Conservation (phyloP, 2,329 filamentous ascomycete species). For the Hymenoscyphus linearis region DNA sequence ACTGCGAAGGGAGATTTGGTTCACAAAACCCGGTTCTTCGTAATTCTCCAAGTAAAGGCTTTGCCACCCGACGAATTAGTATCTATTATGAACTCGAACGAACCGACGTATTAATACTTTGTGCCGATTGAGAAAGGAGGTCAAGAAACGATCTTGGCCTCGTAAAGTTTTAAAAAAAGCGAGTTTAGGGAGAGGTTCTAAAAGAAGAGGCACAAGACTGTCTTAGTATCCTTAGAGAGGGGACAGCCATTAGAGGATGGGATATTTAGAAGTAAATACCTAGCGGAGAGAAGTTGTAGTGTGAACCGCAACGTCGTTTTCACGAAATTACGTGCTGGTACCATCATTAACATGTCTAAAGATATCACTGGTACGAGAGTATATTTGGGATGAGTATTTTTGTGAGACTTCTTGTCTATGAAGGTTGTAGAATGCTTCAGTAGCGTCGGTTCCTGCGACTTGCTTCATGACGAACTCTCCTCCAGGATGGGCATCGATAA, state of each 20-base stretch:
- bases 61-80: not conserved
- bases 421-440: slow-evolving; percentile 82
- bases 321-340: slow-evolving; percentile 13
- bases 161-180: not conserved
- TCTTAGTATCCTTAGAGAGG: not conserved
- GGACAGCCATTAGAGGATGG: slow-evolving; percentile 4
- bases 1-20: too few relatives aligned
- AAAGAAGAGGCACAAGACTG: not conserved
- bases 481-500: slow-evolving; percentile 79
- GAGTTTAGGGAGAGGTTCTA: not conserved
- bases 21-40: not conserved
- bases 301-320: slow-evolving; percentile 8
- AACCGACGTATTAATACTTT: slow-evolving; percentile 5
- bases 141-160: not conserved
- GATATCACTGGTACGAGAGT: not conserved
- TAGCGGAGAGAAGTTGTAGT: slow-evolving; percentile 15
- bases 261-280: slow-evolving; percentile 7
- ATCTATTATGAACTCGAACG: too few relatives aligned
- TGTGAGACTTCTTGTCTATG: slow-evolving; percentile 84
- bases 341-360: too few relatives aligned
- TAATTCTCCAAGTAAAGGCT: not conserved
- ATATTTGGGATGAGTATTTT: slow-evolving; percentile 57
- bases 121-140: slow-evolving; percentile 6
- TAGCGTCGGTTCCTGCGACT: slow-evolving; percentile 77
- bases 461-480: slow-evolving; percentile 72